These are phyloP conservation scores for Phytopythium mirpurense DNA, from an alignment of 352 stramenopile genomes.

Conservation along the genomic window DNA sequence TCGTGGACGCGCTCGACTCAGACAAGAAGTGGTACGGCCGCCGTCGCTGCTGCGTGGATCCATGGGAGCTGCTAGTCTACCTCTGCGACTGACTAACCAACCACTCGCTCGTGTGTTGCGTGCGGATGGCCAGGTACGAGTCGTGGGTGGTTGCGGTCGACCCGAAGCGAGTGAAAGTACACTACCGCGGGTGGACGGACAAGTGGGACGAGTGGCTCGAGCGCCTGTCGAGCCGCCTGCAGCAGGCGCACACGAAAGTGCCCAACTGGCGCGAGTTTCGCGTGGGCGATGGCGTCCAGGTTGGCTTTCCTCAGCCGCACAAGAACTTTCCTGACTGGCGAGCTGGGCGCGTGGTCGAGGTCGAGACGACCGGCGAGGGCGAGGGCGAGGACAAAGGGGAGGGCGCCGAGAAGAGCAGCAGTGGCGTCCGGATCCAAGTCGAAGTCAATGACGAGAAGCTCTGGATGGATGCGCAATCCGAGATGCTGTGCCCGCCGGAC, in stretches of 20 bases:
- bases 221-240: constrained; percentile 83
- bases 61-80: too few species aligned
- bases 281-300: constrained; percentile 42
- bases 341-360: constrained; percentile 33
- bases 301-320: constrained; percentile 25
- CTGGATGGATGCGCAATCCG: constrained; percentile 59
- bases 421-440: constrained; percentile 34
- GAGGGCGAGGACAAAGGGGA: too few species aligned
- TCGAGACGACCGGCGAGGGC: constrained; percentile 16
- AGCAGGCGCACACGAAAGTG: constrained; percentile 86
- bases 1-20: constrained; percentile 73
- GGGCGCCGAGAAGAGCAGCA: not conserved
- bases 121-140: constrained; percentile 39
- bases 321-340: constrained; percentile 63
- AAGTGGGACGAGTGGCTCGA: constrained; percentile 97
- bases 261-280: constrained; percentile 68
- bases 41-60: not conserved
- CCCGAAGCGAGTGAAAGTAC: constrained; percentile 72
- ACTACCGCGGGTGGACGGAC: constrained; percentile 96
- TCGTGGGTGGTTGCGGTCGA: constrained; percentile 47
- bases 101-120: not conserved
- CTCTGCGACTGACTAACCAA: too few species aligned
- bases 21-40: constrained; percentile 60
- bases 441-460: constrained; percentile 33
- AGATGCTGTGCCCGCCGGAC: constrained; percentile 49